Evolutionary conservation across 2,329 filamentous ascomycete genomes (phyloP), one percentile per base, ranked within the genome.

Genomic region (Huntiella decipiens): DNA sequence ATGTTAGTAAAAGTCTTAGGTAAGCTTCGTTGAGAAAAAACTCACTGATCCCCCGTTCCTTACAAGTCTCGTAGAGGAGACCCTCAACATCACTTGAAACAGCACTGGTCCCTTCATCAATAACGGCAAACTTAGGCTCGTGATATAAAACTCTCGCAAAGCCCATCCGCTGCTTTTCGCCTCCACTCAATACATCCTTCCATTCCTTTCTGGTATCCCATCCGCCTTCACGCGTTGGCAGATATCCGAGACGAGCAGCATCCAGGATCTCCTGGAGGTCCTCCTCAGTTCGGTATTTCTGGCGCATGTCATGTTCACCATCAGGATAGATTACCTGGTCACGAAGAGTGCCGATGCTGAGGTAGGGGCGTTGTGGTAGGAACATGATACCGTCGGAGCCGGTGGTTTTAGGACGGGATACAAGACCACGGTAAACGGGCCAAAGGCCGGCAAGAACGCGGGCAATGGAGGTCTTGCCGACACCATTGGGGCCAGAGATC

Each of bases 261-360:
- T 94, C 83, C 3, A 98, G 71, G 2, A 92, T 74, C 19, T 68
- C 68, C 57, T 79, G 74, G 15, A 98, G 70, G 53, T 93, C 82
- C 22, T 47, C 36, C 58, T 98, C 91, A 2, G 73, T 75, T 54
- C 79, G 78, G 12, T 80, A 77, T 51, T 80, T 79, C 49, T 83
- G 78, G 28, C 77, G 79, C 91, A 98, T 96, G 56, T 98, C 91
- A 37, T 87, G 67, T 58, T 93, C 88, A 5, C 85, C 88, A 55
- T 98, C 86, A 0, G 91, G 91, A 55, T 98, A 98, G 57, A 96
- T 95, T 56, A 98, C 85, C 63, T 98, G 92, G 56, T 98, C 92
- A 19, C 91, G 80, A 7, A 96, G 68, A 1, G 91, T 96, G 33
- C 91, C 91, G 16, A 88, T 82, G 59, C 79, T 88, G 32, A 96